Conservation (phyloP, 148 eudicot genomes). For the Simmondsia chinensis region DNA sequence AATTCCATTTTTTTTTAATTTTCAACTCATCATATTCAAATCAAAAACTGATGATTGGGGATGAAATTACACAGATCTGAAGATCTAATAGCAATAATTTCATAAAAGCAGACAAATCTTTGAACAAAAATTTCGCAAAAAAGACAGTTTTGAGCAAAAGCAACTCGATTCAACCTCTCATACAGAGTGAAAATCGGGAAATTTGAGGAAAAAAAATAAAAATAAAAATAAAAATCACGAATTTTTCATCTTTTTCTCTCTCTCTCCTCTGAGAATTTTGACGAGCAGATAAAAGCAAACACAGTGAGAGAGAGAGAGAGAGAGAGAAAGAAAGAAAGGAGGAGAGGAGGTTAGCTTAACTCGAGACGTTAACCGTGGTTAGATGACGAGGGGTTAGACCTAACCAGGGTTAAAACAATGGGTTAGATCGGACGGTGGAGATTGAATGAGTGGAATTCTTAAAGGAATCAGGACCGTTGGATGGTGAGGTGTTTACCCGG, state of each 20-base stretch:
- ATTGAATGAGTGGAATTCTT: constrained; percentile 7
- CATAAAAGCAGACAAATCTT: neutral
- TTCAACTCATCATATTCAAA: constrained; percentile 26
- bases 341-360: neutral
- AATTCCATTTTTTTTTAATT: neutral
- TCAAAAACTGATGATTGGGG: constrained; percentile 43
- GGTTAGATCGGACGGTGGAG: constrained; percentile 23
- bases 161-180: too few relatives aligned
- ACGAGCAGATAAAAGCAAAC: constrained; percentile 7
- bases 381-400: neutral
- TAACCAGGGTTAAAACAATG: neutral
- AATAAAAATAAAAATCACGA: neutral
- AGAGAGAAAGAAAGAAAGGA: neutral
- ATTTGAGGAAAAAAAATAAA: neutral
- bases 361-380: constrained; percentile 7
- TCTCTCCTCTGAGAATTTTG: constrained; percentile 4
- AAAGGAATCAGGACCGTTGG: constrained; percentile 38
- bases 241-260: constrained; percentile 3
- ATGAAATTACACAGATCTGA: constrained; percentile 14
- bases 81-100: constrained; percentile 3
- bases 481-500: constrained; percentile 1
- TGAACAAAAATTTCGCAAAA: neutral
- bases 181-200: too few relatives aligned
- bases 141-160: too few relatives aligned
- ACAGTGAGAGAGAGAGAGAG: neutral